A percentile compares a stretch with the other conserved stretches of the same genome.
Conservation (phyloP, 1,284 basidiomycete genomes). For the Pulveroboletus sp. region DNA sequence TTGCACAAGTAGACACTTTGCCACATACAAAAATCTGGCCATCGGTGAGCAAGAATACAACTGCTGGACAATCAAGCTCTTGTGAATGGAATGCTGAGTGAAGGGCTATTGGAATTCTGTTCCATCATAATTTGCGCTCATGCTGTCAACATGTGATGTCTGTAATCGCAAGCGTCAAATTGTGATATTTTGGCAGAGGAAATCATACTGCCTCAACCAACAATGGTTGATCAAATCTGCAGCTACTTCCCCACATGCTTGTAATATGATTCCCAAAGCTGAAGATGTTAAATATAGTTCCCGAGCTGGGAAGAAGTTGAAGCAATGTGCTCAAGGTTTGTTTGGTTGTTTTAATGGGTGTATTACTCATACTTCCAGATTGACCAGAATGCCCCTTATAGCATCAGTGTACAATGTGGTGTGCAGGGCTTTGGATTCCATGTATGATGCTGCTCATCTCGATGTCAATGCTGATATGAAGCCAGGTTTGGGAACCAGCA, state of each 20-base stretch:
- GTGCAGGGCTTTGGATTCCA: slow-evolving; percentile 40
- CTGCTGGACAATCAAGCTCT: slow-evolving; percentile 36
- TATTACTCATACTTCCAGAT: slow-evolving; percentile 34
- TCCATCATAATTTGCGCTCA: slow-evolving; percentile 43
- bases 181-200: background rate
- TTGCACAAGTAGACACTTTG: slow-evolving; percentile 36
- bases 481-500: slow-evolving; percentile 31
- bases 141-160: slow-evolving; percentile 34
- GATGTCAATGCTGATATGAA: slow-evolving; percentile 43
- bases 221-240: slow-evolving; percentile 30
- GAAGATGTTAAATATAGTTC: slow-evolving; percentile 45
- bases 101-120: slow-evolving; percentile 45
- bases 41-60: slow-evolving; percentile 53
- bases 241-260: slow-evolving; percentile 38
- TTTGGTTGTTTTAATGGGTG: slow-evolving; percentile 36
- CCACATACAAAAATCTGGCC: slow-evolving; percentile 36
- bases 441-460: slow-evolving; percentile 43
- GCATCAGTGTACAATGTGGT: slow-evolving; percentile 31
- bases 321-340: slow-evolving; percentile 34
- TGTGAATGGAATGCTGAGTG: slow-evolving; percentile 20
- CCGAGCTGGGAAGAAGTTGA: slow-evolving; percentile 29
- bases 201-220: slow-evolving; percentile 40
- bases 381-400: slow-evolving; percentile 34
- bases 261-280: slow-evolving; percentile 40
- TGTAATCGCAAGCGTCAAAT: slow-evolving; percentile 13